Percentiles rank a stretch among this genome's conserved stretches.
phyloP scores from a whole-genome alignment of 768 basidiomycete species.

The Ephemerocybe angulata region DNA sequence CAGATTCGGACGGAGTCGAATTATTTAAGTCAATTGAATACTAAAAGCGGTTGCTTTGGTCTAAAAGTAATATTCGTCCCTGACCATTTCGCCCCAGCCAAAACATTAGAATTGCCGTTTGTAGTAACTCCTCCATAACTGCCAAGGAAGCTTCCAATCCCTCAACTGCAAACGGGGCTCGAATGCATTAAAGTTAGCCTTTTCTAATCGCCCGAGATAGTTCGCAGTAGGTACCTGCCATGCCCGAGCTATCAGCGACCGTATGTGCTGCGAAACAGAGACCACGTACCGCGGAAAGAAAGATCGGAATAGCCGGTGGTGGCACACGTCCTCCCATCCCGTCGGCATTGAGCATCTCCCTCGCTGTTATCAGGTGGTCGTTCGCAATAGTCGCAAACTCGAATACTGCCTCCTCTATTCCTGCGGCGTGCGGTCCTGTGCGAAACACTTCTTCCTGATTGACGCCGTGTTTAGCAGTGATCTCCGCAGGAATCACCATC shows the following conservation, averaged over 20 bases:
- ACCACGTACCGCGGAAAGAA: slow-evolving; percentile 63
- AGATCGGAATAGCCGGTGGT: slow-evolving; percentile 60
- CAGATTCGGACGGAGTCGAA: slow-evolving; percentile 44
- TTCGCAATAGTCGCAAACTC: slow-evolving; percentile 80
- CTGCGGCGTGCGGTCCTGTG: slow-evolving; percentile 48
- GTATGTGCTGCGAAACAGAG: slow-evolving; percentile 8
- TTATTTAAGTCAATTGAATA: slow-evolving; percentile 41
- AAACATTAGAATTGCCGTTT: slow-evolving; percentile 33
- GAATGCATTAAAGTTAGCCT: slow-evolving; percentile 69
- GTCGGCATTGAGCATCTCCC: slow-evolving; percentile 59
- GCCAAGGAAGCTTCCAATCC: slow-evolving; percentile 79
- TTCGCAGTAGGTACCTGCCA: slow-evolving; percentile 61
- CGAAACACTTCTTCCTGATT: slow-evolving; percentile 78
- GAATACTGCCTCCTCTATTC: slow-evolving; percentile 74
- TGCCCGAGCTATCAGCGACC: slow-evolving; percentile 18
- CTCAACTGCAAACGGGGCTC: slow-evolving; percentile 55
- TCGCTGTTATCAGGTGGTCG: slow-evolving; percentile 74
- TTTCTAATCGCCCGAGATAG: slow-evolving; percentile 65
- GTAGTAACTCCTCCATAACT: slow-evolving; percentile 48
- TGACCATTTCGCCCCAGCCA: slow-evolving; percentile 11
- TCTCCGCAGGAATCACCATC: slow-evolving; percentile 77
- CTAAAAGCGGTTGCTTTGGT: slow-evolving; percentile 26
- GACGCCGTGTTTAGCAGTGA: slow-evolving; percentile 74
- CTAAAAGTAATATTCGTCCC: slow-evolving; percentile 2
- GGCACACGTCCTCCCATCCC: slow-evolving; percentile 51